These are phyloP conservation scores for Sugiyamaella xylanicola DNA, from an alignment of 1,139 yeast genomes.

Conservation along the genomic window DNA sequence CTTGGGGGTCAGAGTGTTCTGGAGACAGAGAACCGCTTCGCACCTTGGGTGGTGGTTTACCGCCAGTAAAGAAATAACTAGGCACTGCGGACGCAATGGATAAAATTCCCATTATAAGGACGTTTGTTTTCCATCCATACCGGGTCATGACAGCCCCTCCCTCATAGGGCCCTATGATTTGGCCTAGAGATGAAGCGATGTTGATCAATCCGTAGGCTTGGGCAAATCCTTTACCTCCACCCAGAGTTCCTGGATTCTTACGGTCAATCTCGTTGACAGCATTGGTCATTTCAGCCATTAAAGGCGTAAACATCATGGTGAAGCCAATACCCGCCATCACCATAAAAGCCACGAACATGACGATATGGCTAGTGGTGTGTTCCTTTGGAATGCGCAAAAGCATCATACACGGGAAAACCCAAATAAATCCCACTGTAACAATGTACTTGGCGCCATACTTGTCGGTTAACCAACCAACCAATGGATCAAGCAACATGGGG, in stretches of 20 bases:
- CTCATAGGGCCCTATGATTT: conserved; percentile 42
- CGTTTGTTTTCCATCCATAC: conserved; percentile 37
- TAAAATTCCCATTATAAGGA: conserved; percentile 36
- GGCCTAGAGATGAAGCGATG: conserved; percentile 41
- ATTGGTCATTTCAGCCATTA: conserved; percentile 40
- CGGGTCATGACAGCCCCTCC: conserved; percentile 36
- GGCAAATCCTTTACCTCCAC: conserved; percentile 42
- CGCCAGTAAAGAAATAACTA: conserved; percentile 37
- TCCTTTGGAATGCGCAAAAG: conserved; percentile 39
- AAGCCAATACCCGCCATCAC: conserved; percentile 36
- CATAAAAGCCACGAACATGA: conserved; percentile 38
- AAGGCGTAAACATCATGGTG: conserved; percentile 36
- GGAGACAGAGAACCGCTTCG: neutral
- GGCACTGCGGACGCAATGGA: conserved; percentile 33
- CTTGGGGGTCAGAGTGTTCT: neutral
- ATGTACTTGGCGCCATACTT: conserved; percentile 39
- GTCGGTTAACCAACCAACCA: conserved; percentile 40
- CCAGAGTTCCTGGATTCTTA: conserved; percentile 39
- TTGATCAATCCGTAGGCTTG: conserved; percentile 45
- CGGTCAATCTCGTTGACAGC: conserved; percentile 35
- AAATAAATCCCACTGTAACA: conserved; percentile 35
- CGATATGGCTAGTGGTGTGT: conserved; percentile 35
- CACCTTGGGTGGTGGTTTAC: conserved; percentile 15
- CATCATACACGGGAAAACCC: conserved; percentile 35
- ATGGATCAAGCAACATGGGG: conserved; percentile 41